Evolutionary conservation across 2,329 filamentous ascomycete genomes (phyloP), one percentile per base, ranked within the genome.

Genomic region (Colletotrichum sp.): DNA sequence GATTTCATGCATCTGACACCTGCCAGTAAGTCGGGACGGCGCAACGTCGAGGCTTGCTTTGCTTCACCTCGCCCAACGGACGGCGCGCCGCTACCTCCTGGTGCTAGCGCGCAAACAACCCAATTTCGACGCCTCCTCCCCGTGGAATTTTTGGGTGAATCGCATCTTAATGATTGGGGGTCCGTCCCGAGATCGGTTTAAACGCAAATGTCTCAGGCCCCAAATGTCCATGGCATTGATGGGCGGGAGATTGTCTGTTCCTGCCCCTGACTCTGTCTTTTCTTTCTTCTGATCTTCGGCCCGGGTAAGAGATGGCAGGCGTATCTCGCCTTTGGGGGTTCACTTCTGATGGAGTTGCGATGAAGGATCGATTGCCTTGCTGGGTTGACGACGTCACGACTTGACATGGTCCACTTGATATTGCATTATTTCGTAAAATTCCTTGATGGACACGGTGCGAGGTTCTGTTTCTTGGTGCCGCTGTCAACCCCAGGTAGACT

Each of bases 241-340:
- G 18, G 14, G 16, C 21, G 24, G 9, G 68, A 34, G 10, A 28
- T 48, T 67, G 61, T 43, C 68, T 55, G 60, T 66, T 48, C 68
- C 57, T 30, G 66, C 34, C 26, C 48, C 26, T 14, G 24, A 24
- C n/a, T 52, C 43, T 52, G 36, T 52, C 10, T 21, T 52, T 52
- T 1, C 6, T 72, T 18, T 72, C 18, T 36, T 74, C 72, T 66
- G 72, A 75, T 72, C 18, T 72, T 75, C 61, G 61, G 68, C 21
- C 61, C 52, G 68, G 36, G 18, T 4, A 72, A 60, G 32, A 34
- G 60, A 74, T 48, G 68, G 9, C 61, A 34, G 68, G 8, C 61
- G 28, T 3, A 10, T 34, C 5, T 36, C 59, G n/a, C 10, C 3
- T 39, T 21, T 1, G 3, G 43, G n/a, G n/a, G 14, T 24, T 34